A percentile compares a stretch with the other conserved stretches of the same genome.
phyloP scores from a whole-genome alignment of 768 basidiomycete genomes.

The Leucosporidium yakuticum region DNA sequence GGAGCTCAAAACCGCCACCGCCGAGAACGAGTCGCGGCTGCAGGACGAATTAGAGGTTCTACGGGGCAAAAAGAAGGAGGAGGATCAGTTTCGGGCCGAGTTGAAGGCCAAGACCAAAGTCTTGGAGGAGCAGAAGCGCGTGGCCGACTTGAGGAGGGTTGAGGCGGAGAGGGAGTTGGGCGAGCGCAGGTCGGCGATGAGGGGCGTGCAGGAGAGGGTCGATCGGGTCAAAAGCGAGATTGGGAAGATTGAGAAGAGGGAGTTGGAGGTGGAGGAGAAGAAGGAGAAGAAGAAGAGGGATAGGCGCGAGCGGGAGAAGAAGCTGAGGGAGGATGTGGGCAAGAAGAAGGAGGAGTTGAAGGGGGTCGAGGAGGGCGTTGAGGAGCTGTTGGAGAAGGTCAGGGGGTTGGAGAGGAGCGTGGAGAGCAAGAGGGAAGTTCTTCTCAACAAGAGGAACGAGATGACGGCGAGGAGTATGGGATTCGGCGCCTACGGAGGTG shows the following conservation, averaged over 20 bases:
- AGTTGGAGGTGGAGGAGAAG: constrained; percentile 35
- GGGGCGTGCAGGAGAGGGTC: constrained; percentile 41
- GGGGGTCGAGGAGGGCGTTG: constrained; percentile 51
- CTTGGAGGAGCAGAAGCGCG: constrained; percentile 78
- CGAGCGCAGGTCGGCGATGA: constrained; percentile 49
- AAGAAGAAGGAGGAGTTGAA: constrained; percentile 55
- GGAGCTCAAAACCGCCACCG: constrained; percentile 56
- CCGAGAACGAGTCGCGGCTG: constrained; percentile 59
- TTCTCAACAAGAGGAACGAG: constrained; percentile 28
- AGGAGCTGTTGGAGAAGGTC: constrained; percentile 40
- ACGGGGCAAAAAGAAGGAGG: constrained; percentile 68
- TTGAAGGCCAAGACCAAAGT: constrained; percentile 74
- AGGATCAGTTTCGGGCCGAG: constrained; percentile 71
- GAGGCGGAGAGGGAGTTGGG: constrained; percentile 87
- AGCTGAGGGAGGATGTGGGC: constrained; percentile 53
- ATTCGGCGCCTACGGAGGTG: neutral
- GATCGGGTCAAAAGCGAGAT: constrained; percentile 37
- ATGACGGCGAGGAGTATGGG: neutral
- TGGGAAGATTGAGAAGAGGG: constrained; percentile 48
- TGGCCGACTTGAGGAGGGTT: constrained; percentile 67
- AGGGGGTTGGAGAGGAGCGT: constrained; percentile 33
- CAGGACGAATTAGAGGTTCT: constrained; percentile 67
- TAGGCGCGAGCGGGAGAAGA: constrained; percentile 59
- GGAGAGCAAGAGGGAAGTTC: constrained; percentile 31
- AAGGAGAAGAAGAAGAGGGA: constrained; percentile 40